These are phyloP conservation scores for Hagleromyces aurorensis DNA, from an alignment of 805 yeast genomes.

Conservation along the genomic window DNA sequence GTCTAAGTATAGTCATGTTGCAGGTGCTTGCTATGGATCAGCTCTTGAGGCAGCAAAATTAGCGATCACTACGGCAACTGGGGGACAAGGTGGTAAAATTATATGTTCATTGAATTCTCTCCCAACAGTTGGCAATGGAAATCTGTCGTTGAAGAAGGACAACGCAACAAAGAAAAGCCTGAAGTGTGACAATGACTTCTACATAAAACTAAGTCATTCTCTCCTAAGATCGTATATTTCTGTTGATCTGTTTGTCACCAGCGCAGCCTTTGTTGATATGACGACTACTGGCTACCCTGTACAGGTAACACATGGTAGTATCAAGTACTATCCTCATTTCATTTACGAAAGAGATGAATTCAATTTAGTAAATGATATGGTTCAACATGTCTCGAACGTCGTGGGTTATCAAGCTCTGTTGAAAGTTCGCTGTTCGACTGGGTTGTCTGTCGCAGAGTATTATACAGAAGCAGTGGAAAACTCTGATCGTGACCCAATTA, in stretches of 20 bases:
- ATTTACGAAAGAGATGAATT: constrained; percentile 61
- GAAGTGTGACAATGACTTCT: constrained; percentile 54
- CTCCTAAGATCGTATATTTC: constrained; percentile 57
- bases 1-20: constrained; percentile 21
- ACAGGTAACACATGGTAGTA: constrained; percentile 60
- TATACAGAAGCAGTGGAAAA: constrained; percentile 50
- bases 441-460: constrained; percentile 71
- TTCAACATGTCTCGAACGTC: constrained; percentile 41
- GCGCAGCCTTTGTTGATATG: constrained; percentile 59
- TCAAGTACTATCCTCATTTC: constrained; percentile 61
- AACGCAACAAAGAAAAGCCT: constrained; percentile 44
- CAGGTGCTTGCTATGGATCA: constrained; percentile 69
- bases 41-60: constrained; percentile 63
- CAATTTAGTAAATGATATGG: constrained; percentile 51
- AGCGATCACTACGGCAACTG: constrained; percentile 43
- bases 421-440: constrained; percentile 81
- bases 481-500: constrained; percentile 49
- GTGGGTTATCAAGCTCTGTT: constrained; percentile 74
- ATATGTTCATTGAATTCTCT: constrained; percentile 56
- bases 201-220: constrained; percentile 49
- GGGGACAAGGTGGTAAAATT: constrained; percentile 76
- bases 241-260: constrained; percentile 65
- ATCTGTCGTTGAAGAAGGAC: constrained; percentile 37
- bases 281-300: constrained; percentile 64
- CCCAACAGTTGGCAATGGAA: constrained; percentile 81